Base-by-base conservation (phyloP, 805 yeast species). In the Metschnikowia gelsemii region DNA sequence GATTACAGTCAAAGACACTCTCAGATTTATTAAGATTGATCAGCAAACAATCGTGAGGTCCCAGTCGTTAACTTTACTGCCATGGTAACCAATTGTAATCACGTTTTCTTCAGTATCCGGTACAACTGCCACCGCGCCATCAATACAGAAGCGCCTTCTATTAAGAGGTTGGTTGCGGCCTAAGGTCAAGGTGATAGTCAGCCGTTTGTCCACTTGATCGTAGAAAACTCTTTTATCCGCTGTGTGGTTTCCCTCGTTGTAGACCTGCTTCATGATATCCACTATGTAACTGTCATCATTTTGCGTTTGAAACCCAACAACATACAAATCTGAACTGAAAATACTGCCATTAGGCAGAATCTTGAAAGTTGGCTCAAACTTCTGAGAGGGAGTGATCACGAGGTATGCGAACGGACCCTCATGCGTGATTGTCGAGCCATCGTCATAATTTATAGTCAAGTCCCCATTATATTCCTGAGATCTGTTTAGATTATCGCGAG, bases 261-360 rank as follows among this genome's bases (percentile, higher is more conserved):
- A 85, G 2, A 74, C 88, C 43, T 73, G 61, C 23, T 50, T 58
- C 78, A 84, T 76, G 13, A 85, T 64, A 8, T 75, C 72, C 73
- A 82, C 64, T 12, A 80, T 68, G 37, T 65, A 60, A 23, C 40
- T 40, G 1, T 40, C 31, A 14, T 46, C 55, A 8, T 63, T 58
- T 8, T 61, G 57, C 21, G 69, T 66, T 1, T 62, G 63, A 44
- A 82, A 73, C 12, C 72, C 60, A 0, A 83, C 61, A 35, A 77
- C 51, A 51, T 72, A 73, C n/a, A 82, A 57, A 16, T 58, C 56
- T 17, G 60, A 57, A 8, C 71, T 63, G 3, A 68, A 58, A 4
- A 79, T 68, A 30, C 66, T 52, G 0, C 85, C 80, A 1, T 57
- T 40, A 0, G 93, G 93, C 40, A 86, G 82, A 11, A 84, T 81